Evolutionary conservation across 2,329 filamentous ascomycete genomes (phyloP).

Genomic region (Gaeumannomyces tritici): DNA sequence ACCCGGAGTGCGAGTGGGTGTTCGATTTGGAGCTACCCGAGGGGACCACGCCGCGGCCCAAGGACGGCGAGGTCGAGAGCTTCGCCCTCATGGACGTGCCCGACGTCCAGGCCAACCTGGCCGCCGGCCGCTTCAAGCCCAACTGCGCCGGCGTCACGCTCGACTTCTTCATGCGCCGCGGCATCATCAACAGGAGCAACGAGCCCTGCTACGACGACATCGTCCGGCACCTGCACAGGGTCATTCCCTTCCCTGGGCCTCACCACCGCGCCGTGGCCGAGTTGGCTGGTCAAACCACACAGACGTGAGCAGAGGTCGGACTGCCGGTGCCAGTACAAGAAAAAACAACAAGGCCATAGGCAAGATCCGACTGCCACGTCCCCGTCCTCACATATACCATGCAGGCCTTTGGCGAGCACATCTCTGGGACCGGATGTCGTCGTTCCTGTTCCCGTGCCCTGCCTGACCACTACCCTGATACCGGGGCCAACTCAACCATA

Average conservation of each 20-base stretch:
- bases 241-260: conserved; percentile 69
- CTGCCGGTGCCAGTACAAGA: not conserved
- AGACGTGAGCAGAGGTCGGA: too few relatives aligned
- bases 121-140: conserved; percentile 74
- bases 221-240: conserved; percentile 62
- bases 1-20: conserved; percentile 85
- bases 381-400: not conserved
- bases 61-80: conserved; percentile 80
- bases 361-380: too few relatives aligned
- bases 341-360: not conserved
- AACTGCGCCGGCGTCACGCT: conserved; percentile 80
- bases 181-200: conserved; percentile 67
- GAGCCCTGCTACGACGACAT: conserved; percentile 75
- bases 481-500: too few relatives aligned
- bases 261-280: too few relatives aligned
- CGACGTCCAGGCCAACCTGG: conserved; percentile 59
- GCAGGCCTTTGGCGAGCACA: not conserved
- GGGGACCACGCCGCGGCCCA: conserved; percentile 57
- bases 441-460: too few relatives aligned
- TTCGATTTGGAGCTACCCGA: conserved; percentile 76
- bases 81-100: conserved; percentile 71
- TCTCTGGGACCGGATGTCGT: not conserved
- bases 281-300: too few relatives aligned
- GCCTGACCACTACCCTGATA: not conserved
- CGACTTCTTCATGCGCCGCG: conserved; percentile 84